Evolutionary conservation across 257 asterid genomes (phyloP).

Genomic region (Fraxinus pennsylvanica): DNA sequence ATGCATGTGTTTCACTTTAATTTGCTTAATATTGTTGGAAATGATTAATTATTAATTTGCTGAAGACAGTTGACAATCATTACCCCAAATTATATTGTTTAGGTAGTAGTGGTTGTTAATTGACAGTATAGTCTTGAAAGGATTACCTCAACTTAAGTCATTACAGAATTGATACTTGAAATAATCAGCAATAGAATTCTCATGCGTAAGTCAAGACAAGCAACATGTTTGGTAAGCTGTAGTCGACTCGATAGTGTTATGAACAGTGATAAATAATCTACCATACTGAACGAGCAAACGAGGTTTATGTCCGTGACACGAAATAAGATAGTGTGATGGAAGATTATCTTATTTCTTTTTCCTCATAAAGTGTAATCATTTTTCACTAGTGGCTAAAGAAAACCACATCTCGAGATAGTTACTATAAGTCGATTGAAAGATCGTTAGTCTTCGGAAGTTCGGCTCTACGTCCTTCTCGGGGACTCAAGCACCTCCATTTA

Average conservation of each 20-base stretch:
- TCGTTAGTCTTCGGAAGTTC: not conserved
- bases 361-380: not conserved
- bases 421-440: not conserved
- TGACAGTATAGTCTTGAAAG: constrained; percentile 28
- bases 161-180: constrained; percentile 15
- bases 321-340: not conserved
- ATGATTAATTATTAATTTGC: not conserved
- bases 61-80: constrained; percentile 10
- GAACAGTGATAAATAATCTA: not conserved
- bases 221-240: not conserved
- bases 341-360: too few relatives aligned
- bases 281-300: not conserved
- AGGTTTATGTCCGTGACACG: too few relatives aligned
- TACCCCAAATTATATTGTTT: not conserved
- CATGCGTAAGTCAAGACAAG: not conserved
- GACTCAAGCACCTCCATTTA: not conserved
- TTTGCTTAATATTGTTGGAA: not conserved
- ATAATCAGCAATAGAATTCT: not conserved
- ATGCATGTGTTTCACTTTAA: not conserved
- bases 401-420: not conserved
- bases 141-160: constrained; percentile 33
- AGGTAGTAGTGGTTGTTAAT: constrained; percentile 38
- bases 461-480: not conserved
- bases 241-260: not conserved
- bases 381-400: not conserved